phyloP scores from a whole-genome alignment of 2,329 filamentous ascomycete species.

The Exophiala dermatitidis region DNA sequence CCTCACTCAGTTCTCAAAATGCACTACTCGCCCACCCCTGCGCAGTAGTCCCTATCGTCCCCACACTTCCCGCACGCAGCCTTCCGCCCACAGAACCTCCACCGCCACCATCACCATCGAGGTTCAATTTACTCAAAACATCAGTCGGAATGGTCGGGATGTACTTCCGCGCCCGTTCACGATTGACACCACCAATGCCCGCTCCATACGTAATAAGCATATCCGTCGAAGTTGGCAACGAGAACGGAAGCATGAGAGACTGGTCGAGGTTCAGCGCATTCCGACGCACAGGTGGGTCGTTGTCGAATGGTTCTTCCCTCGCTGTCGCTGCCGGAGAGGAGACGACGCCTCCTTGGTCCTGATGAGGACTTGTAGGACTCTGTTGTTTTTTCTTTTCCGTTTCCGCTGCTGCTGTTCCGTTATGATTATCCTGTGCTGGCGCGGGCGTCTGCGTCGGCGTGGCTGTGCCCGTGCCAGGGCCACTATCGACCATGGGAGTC shows the following conservation, averaged over 20 bases:
- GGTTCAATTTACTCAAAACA: constrained; percentile 69
- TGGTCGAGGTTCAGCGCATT: constrained; percentile 67
- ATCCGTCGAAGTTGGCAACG: constrained; percentile 90
- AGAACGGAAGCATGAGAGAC: constrained; percentile 86
- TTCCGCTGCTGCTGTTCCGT: too few species aligned
- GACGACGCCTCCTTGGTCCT: neutral
- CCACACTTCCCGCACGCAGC: constrained; percentile 14
- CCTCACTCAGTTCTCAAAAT: constrained; percentile 3
- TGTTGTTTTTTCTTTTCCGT: neutral
- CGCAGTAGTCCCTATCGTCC: constrained; percentile 18
- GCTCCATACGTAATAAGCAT: constrained; percentile 95
- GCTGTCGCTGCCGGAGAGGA: constrained; percentile 12
- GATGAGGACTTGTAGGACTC: constrained; percentile 19
- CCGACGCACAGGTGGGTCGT: constrained; percentile 26
- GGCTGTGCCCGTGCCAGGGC: constrained; percentile 27
- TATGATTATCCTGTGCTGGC: neutral
- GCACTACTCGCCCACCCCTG: constrained; percentile 16
- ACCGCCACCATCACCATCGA: constrained; percentile 17
- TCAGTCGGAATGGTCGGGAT: constrained; percentile 92
- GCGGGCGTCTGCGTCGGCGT: constrained; percentile 18
- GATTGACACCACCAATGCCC: constrained; percentile 85
- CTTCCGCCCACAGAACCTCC: neutral
- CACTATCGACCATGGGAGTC: constrained; percentile 40
- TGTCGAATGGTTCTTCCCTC: constrained; percentile 15
- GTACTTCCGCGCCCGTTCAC: constrained; percentile 87